These are phyloP conservation scores for Globisporangium nunn DNA, from an alignment of 352 stramenopile genomes.

Conservation along the genomic window DNA sequence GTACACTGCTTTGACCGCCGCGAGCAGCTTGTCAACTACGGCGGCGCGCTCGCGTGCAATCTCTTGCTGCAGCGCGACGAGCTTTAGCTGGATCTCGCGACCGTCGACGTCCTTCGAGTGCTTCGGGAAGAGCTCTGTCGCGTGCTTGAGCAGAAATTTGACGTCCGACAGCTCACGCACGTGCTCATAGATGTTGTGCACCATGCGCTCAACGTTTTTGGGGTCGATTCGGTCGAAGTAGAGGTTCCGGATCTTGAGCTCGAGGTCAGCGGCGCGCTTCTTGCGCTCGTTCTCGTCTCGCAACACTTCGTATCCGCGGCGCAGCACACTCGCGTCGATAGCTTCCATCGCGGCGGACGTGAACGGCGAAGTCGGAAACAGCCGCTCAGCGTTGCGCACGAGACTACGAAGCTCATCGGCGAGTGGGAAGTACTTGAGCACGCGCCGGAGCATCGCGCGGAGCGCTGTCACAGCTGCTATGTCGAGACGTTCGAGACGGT, in stretches of 20 bases:
- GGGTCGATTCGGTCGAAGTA: conserved; percentile 89
- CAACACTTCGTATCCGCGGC: conserved; percentile 32
- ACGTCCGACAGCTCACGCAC: conserved; percentile 63
- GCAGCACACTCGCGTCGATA: conserved; percentile 22
- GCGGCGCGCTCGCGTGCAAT: conserved; percentile 47
- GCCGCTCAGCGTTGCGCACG: conserved; percentile 71
- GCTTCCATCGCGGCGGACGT: conserved; percentile 20
- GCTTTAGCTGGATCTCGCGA: conserved; percentile 32
- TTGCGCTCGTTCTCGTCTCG: conserved; percentile 54
- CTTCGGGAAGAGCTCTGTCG: conserved; percentile 56
- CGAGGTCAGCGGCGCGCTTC: conserved; percentile 76
- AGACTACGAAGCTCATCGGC: conserved; percentile 69
- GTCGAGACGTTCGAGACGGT: conserved; percentile 45
- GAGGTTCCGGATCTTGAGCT: conserved; percentile 85
- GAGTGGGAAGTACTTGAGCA: conserved; percentile 56
- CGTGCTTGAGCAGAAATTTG: conserved; percentile 79
- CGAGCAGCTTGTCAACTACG: conserved; percentile 63
- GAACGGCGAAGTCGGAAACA: conserved; percentile 61
- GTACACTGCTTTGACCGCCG: conserved; percentile 58
- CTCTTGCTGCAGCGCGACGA: conserved; percentile 63
- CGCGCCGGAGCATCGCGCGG: conserved; percentile 30
- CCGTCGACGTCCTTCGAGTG: conserved; percentile 64
- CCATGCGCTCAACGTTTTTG: conserved; percentile 65
- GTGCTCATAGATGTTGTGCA: conserved; percentile 76
- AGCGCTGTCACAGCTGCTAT: conserved; percentile 14